Percentiles rank a stretch among this genome's conserved stretches.
phyloP scores from a whole-genome alignment of 169 alveolate species.

The Cryptosporidium tyzzeri region DNA sequence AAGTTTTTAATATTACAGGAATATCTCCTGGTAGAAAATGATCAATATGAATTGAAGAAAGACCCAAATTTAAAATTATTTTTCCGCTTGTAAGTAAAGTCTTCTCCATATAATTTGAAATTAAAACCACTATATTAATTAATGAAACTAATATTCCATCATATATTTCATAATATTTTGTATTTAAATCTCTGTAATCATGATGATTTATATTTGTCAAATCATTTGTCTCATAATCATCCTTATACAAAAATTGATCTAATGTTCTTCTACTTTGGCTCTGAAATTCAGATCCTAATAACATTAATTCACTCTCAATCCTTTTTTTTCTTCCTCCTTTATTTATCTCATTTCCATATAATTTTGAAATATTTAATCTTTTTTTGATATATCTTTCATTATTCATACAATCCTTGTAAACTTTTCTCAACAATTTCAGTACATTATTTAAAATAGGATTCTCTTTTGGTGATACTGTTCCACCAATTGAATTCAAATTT shows the following conservation, averaged over 20 bases:
- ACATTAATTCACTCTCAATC: background rate
- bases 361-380: background rate
- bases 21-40: slow-evolving; percentile 90
- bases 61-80: slow-evolving; percentile 28
- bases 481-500: slow-evolving; percentile 24
- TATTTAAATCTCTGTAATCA: background rate
- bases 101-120: slow-evolving; percentile 30
- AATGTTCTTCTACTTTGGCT: background rate
- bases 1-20: slow-evolving; percentile 89
- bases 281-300: background rate
- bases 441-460: slow-evolving; percentile 39
- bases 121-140: background rate
- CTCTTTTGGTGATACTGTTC: slow-evolving; percentile 49
- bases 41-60: slow-evolving; percentile 84
- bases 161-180: slow-evolving; percentile 16
- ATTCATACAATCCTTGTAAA: slow-evolving; percentile 30
- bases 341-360: background rate
- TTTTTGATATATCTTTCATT: slow-evolving; percentile 9
- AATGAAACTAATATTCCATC: slow-evolving; percentile 47
- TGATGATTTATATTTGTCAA: background rate
- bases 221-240: background rate
- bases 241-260: background rate
- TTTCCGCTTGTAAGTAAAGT: slow-evolving; percentile 46
- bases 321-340: background rate
- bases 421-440: slow-evolving; percentile 4